phyloP scores from a whole-genome alignment of 2,329 filamentous ascomycete genomes.

The Alternaria triticimaculans region DNA sequence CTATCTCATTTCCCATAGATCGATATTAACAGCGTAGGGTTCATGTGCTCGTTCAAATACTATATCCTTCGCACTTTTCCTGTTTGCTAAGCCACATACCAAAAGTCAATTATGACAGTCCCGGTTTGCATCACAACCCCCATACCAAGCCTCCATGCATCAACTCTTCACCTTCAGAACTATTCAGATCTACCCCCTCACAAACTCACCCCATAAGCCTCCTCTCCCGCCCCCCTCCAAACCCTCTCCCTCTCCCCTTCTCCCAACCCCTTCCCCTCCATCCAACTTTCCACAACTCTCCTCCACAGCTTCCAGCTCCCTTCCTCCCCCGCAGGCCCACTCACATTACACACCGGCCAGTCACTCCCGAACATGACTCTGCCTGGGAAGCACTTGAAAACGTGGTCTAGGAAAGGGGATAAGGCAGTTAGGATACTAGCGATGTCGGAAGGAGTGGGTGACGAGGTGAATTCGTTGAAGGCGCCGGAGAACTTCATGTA shows the following conservation, averaged over 20 bases:
- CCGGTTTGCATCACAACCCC: too few relatives aligned
- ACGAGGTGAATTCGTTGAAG: constrained; percentile 75
- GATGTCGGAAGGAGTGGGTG: constrained; percentile 27
- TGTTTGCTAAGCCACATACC: too few relatives aligned
- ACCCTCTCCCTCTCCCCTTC: constrained; percentile 69
- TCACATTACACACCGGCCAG: constrained; percentile 88
- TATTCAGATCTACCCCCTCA: too few relatives aligned
- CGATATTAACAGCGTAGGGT: neutral
- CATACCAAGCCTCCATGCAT: too few relatives aligned
- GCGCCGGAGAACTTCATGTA: constrained; percentile 92
- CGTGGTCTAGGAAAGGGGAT: constrained; percentile 23
- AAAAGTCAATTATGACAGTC: too few relatives aligned
- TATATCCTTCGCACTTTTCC: too few relatives aligned
- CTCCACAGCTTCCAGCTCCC: constrained; percentile 78
- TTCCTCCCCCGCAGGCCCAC: constrained; percentile 60
- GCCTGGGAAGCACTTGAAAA: constrained; percentile 73
- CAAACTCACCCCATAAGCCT: constrained; percentile 65
- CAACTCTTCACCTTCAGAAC: too few relatives aligned
- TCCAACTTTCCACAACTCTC: constrained; percentile 70
- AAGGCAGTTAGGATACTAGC: constrained; percentile 28
- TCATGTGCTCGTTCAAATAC: too few relatives aligned
- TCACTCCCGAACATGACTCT: constrained; percentile 91
- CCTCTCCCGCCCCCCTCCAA: constrained; percentile 74
- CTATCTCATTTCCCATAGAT: too few relatives aligned
- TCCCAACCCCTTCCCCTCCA: constrained; percentile 59